Evolutionary conservation across 495 filamentous ascomycete species (phyloP), one percentile per base, ranked within the genome.

Genomic region (Hapsidospora chrysogenum): DNA sequence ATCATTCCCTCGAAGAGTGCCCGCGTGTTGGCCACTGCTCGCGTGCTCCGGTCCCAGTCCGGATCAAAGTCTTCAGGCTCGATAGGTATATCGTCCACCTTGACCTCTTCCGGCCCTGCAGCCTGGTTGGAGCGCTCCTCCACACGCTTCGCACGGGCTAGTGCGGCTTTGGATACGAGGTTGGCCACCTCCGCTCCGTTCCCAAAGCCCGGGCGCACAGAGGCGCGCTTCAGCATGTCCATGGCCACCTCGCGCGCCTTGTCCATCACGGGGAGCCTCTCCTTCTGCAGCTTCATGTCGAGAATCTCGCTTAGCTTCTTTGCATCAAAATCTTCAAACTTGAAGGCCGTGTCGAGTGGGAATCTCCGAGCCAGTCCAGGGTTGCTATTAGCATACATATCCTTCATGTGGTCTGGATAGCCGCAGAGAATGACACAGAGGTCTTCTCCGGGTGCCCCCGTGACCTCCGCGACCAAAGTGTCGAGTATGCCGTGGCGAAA

Each of bases 321-420:
- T 7, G 76, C 61, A 0, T 54, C 62, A 44, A 80, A 85, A 39
- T 85, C 78, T 28, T 83, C 69, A 43, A 89, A 86, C 1, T 42
- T 40, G 36, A 92, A 87, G 0, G 71, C 77, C 4, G 61, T 53
- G 0, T 64, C 58, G 0, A 82, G 54, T 0, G 72, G 72, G 38
- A 92, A 89, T 7, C 80, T 64, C 31, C 82, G 63, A 2, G 51
- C 54, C 2, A 92, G 60, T 0, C 82, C 83, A 0, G 80, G 78
- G 40, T 92, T 92, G 41, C 76, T 74, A 35, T 80, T 78, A 35
- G 75, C 74, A 40, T 89, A 81, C 80, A 89, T 85, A 3, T 61
- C 50, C 35, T 68, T 61, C 70, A 92, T 81, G 44, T 78, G 57
- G n/a, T 78, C 71, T 41, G 79, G 66, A 50, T 92, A 87, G 0